Evolutionary conservation across 1,139 yeast species (phyloP), one percentile per base, ranked within the genome.

Genomic region (Debaryomyces subglobosus): DNA sequence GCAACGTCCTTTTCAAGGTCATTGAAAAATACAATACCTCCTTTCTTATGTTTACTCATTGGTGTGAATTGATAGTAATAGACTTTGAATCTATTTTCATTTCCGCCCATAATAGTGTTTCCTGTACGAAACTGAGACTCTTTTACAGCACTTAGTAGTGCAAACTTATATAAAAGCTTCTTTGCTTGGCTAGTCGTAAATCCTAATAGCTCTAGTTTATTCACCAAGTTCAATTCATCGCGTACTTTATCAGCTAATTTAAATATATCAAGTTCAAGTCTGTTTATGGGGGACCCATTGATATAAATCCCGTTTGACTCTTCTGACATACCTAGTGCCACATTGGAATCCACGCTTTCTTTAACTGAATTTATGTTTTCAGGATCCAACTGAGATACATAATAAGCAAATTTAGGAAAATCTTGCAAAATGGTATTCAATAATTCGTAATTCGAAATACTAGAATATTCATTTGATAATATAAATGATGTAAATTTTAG

Each of bases 11-110:
- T 61, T 56, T 85, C 96, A 10, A 94, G 68, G 64, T 94, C 86
- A 59, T 92, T 95, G 56, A 92, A 75, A 71, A 85, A 92, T 1
- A 87, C 74, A 6, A 92, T 79, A 0, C 82, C 81, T 13, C 73
- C 71, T 1, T 60, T 47, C 16, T 63, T 60, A 1, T 58, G 55
- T 3, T 52, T 53, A 0, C 57, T 56, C 13, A 67, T 63, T 12
- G 72, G 68, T 39, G 71, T 62, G 36, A 75, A 76, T 0, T 58
- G 53, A 10, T 69, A 62, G 38, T 67, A 60, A 52, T 61, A 72
- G 3, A 78, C 62, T 38, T 58, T 62, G 53, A 67, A 74, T 47
- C 81, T 58, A 54, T 72, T 75, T 39, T 69, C 73, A 48, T 72
- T 71, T 18, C 61, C 53, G 0, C 73, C 72, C 71, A 67, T 64